These are phyloP conservation scores for Apocynum venetum DNA, from an alignment of 257 asterid species.

Conservation along the genomic window DNA sequence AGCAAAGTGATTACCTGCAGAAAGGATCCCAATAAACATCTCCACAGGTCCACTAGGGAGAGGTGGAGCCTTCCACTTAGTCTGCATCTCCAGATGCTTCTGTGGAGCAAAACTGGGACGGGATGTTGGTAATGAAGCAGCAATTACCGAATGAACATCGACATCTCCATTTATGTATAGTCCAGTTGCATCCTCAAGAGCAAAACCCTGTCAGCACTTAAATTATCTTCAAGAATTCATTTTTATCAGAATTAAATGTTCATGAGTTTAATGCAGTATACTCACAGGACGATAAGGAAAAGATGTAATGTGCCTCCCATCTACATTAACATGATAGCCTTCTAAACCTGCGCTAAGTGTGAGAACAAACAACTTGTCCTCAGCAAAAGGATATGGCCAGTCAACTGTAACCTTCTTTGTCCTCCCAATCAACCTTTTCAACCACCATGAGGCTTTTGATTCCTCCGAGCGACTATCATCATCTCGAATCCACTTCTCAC, in stretches of 20 bases:
- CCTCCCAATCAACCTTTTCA: conserved; percentile 86
- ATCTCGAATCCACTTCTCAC: conserved; percentile 96
- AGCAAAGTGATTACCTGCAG: conserved; percentile 94
- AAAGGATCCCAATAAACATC: conserved; percentile 83
- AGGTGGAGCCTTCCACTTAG: conserved; percentile 72
- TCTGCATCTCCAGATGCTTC: conserved; percentile 63
- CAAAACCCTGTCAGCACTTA: conserved; percentile 58
- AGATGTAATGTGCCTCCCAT: conserved; percentile 84
- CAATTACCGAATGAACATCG: conserved; percentile 63
- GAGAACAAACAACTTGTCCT: conserved; percentile 84
- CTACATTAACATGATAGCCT: conserved; percentile 84
- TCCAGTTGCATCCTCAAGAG: conserved; percentile 94
- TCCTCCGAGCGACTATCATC: conserved; percentile 69
- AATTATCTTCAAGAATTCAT: conserved; percentile 15
- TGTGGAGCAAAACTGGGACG: conserved; percentile 81
- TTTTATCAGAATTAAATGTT: conserved; percentile 9
- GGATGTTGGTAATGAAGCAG: conserved; percentile 76
- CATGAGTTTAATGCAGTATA: conserved; percentile 13
- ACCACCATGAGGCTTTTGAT: conserved; percentile 86
- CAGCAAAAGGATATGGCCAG: conserved; percentile 94
- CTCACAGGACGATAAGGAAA: conserved; percentile 88
- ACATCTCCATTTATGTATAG: conserved; percentile 69
- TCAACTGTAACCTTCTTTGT: conserved; percentile 73
- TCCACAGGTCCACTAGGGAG: conserved; percentile 64
- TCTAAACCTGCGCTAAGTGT: conserved; percentile 85